Percentiles rank a stretch among this genome's conserved stretches.
phyloP scores from a whole-genome alignment of 2,329 filamentous ascomycete species.

The Cordyceps sp. region DNA sequence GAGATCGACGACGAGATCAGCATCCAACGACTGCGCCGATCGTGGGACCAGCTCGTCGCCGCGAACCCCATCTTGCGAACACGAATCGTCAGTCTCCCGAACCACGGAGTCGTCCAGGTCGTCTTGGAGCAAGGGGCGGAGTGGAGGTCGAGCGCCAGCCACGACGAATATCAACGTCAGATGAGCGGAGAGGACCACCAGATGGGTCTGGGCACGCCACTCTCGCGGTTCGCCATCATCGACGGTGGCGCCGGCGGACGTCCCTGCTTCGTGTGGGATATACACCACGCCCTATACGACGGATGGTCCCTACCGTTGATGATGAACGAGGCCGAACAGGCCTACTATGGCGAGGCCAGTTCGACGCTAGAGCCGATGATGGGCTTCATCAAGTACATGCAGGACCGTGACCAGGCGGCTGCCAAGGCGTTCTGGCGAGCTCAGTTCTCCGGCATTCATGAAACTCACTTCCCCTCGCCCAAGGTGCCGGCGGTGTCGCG shows the following conservation, averaged over 20 bases:
- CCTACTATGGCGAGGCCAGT: slow-evolving; percentile 4
- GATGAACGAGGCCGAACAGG: slow-evolving; percentile 4
- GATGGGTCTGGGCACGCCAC: slow-evolving; percentile 7
- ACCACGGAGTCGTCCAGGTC: slow-evolving; percentile 21
- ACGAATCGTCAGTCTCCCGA: slow-evolving; percentile 2
- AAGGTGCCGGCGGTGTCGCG: slow-evolving; percentile 1
- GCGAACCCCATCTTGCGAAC: slow-evolving; percentile 3
- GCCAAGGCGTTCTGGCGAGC: slow-evolving; percentile 23
- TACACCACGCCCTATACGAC: slow-evolving; percentile 34
- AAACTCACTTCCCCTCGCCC: slow-evolving; percentile 3
- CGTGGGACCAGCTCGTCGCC: slow-evolving; percentile 3
- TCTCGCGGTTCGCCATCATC: slow-evolving; percentile 7
- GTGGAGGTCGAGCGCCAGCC: slow-evolving; percentile 11
- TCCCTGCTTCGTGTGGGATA: slow-evolving; percentile 17
- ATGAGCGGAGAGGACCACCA: slow-evolving; percentile 10
- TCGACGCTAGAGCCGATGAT: slow-evolving; percentile 10
- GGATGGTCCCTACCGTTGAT: slow-evolving; percentile 29
- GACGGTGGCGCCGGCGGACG: background rate
- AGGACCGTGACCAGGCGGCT: slow-evolving; percentile 10
- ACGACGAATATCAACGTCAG: slow-evolving; percentile 16
- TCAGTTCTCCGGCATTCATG: slow-evolving; percentile 13
- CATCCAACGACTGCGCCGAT: background rate
- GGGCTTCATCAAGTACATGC: slow-evolving; percentile 24
- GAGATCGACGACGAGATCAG: slow-evolving; percentile 1
- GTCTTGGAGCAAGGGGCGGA: slow-evolving; percentile 18